Percentiles rank a stretch among this genome's conserved stretches.
phyloP scores from a whole-genome alignment of 1,139 yeast species.

The Zygosaccharomyces sapae region DNA sequence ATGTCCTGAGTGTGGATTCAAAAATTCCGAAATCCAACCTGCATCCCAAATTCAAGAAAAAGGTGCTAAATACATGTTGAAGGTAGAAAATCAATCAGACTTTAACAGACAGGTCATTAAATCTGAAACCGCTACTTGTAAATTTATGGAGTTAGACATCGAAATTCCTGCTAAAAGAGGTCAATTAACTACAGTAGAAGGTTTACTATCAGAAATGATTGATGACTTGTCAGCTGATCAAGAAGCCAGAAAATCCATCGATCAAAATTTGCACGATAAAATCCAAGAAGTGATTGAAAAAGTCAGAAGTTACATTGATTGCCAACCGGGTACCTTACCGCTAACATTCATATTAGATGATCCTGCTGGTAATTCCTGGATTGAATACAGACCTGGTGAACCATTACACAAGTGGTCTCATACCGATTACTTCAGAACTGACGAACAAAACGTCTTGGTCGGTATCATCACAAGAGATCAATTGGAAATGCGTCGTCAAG shows the following conservation, averaged over 20 bases:
- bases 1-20: constrained; percentile 91
- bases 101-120: constrained; percentile 89
- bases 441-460: constrained; percentile 80
- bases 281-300: constrained; percentile 65
- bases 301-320: constrained; percentile 55
- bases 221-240: constrained; percentile 82
- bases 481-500: constrained; percentile 44
- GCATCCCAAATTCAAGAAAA: constrained; percentile 86
- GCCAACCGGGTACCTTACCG: constrained; percentile 67
- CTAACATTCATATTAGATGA: constrained; percentile 80
- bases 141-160: constrained; percentile 77
- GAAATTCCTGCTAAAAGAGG: constrained; percentile 97
- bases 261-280: constrained; percentile 72
- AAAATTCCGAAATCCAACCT: constrained; percentile 89
- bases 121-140: constrained; percentile 80
- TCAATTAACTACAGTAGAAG: constrained; percentile 88
- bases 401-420: constrained; percentile 89
- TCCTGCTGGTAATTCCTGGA: constrained; percentile 97
- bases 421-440: constrained; percentile 76
- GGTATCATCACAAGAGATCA: constrained; percentile 85
- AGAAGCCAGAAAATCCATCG: constrained; percentile 63
- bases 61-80: constrained; percentile 71
- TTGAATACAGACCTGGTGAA: constrained; percentile 85
- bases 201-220: constrained; percentile 75
- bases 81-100: constrained; percentile 67